Base-by-base conservation (phyloP, 2,329 filamentous ascomycete genomes). In the Alternaria rosae region DNA sequence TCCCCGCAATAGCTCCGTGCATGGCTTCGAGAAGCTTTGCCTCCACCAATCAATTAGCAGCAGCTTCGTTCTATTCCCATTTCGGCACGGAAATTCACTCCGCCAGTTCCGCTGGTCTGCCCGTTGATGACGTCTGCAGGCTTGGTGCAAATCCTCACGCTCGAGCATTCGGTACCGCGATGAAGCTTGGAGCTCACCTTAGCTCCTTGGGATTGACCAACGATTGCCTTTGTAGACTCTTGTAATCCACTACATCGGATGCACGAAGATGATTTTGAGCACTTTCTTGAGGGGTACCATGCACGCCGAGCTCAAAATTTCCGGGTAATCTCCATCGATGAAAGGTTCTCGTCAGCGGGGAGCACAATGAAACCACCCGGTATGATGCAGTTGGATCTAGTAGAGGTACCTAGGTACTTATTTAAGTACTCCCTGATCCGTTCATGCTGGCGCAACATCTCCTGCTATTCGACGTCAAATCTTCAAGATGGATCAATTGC, bases 21-120 rank as follows among this genome's bases (percentile, higher is more conserved):
- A 63, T 60, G 63, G 52, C 64, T 71, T 72, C 61, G 52, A 67
- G 67, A 72, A 71, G 51, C 58, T 23, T 56, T 32, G 25, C 53
- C 32, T 74, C 75, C 72, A 74, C 75, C 74, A 75, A 75, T 75
- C 60, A 66, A 5, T 17, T 13, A 13, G 4, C 47, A 10, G n/a
- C 23, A 20, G 26, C 13, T 8, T 25, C 23, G 13, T 57, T 51
- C 63, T 63, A 60, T 66, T 23, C 66, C 67, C 13, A 20, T 66
- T 69, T 61, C 17, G 66, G 30, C 70, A 71, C 74, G 75, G 74
- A 70, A 59, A 23, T 57, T 48, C 20, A 62, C 51, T 54, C 64
- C 51, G 54, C 59, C 62, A 66, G 13, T 65, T 75, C 72, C 72
- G 72, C 60, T 43, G 30, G 69, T 63, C 67, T 69, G 48, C 42